Conservation (phyloP, 1,139 yeast genomes). For the Nematodospora anomalae region DNA sequence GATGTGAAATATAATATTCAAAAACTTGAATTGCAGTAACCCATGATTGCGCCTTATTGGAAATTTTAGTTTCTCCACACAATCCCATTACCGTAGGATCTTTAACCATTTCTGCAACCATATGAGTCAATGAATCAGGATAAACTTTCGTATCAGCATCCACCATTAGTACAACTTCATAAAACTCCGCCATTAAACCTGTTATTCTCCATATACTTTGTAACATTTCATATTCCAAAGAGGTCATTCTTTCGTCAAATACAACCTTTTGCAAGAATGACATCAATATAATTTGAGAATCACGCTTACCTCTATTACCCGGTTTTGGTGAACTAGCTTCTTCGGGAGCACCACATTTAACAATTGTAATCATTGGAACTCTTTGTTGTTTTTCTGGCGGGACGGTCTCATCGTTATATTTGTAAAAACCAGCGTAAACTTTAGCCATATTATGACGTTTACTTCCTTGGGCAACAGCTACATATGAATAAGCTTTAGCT, state of each 20-base stretch:
- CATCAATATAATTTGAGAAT: conserved; percentile 93
- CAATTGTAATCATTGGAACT: conserved; percentile 79
- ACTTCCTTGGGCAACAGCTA: conserved; percentile 90
- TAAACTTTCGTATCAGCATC: conserved; percentile 95
- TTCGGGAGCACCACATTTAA: conserved; percentile 90
- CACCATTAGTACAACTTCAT: conserved; percentile 88
- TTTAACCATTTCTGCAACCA: conserved; percentile 89
- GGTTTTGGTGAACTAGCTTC: conserved; percentile 84
- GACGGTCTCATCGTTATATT: conserved; percentile 71
- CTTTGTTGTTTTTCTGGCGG: conserved; percentile 83
- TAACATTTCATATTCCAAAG: conserved; percentile 80
- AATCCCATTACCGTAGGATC: conserved; percentile 92
- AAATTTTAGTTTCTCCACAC: conserved; percentile 96
- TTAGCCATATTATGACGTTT: conserved; percentile 98
- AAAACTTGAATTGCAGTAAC: conserved; percentile 95
- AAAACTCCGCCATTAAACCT: conserved; percentile 83
- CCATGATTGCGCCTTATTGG: conserved; percentile 85
- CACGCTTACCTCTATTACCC: conserved; percentile 98
- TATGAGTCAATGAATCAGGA: conserved; percentile 89
- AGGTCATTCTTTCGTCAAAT: conserved; percentile 97
- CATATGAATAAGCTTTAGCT: conserved; percentile 80
- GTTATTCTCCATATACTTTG: conserved; percentile 81
- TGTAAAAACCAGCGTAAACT: conserved; percentile 86
- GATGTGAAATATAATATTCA: conserved; percentile 94
- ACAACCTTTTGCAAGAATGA: conserved; percentile 86